These are phyloP conservation scores for Kurtzmaniella quercitrusa DNA, from an alignment of 1,139 yeast genomes.

Conservation along the genomic window DNA sequence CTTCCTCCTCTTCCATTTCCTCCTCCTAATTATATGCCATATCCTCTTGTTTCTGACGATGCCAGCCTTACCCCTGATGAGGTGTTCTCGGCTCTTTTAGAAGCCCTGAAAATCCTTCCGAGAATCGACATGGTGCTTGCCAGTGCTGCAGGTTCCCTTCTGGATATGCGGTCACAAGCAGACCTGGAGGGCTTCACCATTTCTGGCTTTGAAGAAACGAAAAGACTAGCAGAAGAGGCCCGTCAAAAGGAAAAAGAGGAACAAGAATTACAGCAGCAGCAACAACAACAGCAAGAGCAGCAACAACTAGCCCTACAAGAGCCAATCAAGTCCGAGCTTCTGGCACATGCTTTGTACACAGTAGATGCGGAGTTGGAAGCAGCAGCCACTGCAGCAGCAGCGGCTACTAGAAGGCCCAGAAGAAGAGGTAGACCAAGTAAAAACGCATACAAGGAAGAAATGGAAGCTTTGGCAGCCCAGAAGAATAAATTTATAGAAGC, in stretches of 20 bases:
- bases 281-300: background rate
- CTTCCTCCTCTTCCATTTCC: conserved; percentile 49
- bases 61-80: conserved; percentile 34
- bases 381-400: background rate
- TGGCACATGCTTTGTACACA: background rate
- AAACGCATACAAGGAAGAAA: conserved; percentile 1
- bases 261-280: background rate
- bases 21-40: conserved; percentile 48
- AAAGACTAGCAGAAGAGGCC: conserved; percentile 3
- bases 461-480: background rate
- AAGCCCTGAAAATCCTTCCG: conserved; percentile 36
- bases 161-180: conserved; percentile 35
- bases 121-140: conserved; percentile 46
- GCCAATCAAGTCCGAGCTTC: background rate
- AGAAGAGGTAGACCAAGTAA: conserved; percentile 3
- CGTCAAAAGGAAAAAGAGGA: conserved; percentile 1
- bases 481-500: background rate
- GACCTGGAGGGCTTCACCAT: conserved; percentile 28
- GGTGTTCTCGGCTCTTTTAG: conserved; percentile 32
- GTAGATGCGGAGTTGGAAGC: background rate
- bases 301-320: background rate
- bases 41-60: conserved; percentile 36
- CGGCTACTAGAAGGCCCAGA: background rate
- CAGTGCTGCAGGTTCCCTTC: conserved; percentile 45
- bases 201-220: conserved; percentile 12